Evolutionary conservation across 2,329 filamentous ascomycete species (phyloP).

Genomic region (Trichothecium roseum): DNA sequence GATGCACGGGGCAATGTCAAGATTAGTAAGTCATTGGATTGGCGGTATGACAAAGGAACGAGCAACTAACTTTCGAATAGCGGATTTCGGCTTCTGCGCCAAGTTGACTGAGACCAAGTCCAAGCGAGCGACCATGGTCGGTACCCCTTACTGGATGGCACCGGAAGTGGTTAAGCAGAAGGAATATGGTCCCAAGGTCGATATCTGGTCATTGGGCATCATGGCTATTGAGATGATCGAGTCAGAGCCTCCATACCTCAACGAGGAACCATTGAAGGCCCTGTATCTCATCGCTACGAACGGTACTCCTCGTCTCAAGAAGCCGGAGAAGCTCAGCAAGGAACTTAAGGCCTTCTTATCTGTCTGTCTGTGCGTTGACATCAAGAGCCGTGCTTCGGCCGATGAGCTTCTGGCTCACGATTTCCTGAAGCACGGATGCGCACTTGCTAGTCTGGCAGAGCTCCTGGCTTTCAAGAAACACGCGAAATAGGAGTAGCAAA

Average conservation of each 20-base stretch:
- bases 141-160: conserved; percentile 99
- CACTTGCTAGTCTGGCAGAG: conserved; percentile 71
- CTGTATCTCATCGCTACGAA: conserved; percentile 97
- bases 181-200: conserved; percentile 95
- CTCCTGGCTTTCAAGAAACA: conserved; percentile 80
- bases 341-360: conserved; percentile 96
- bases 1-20: conserved; percentile 94
- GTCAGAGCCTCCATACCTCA: conserved; percentile 93
- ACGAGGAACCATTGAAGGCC: conserved; percentile 95
- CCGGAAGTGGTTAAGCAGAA: conserved; percentile 99
- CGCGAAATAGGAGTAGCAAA: conserved; percentile 37
- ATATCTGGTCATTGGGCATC: conserved; percentile 97
- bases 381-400: conserved; percentile 86
- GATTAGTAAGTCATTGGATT: conserved; percentile 59
- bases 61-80: conserved; percentile 37
- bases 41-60: not conserved
- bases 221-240: conserved; percentile 99
- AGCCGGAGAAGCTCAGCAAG: conserved; percentile 94
- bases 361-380: conserved; percentile 92
- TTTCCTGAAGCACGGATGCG: conserved; percentile 88
- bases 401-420: conserved; percentile 85
- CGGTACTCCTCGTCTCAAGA: conserved; percentile 92
- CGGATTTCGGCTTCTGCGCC: conserved; percentile 98
- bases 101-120: conserved; percentile 95
- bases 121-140: conserved; percentile 98